These are phyloP conservation scores for Reutealis trisperma DNA, from an alignment of 345 rosid species.

Conservation along the genomic window DNA sequence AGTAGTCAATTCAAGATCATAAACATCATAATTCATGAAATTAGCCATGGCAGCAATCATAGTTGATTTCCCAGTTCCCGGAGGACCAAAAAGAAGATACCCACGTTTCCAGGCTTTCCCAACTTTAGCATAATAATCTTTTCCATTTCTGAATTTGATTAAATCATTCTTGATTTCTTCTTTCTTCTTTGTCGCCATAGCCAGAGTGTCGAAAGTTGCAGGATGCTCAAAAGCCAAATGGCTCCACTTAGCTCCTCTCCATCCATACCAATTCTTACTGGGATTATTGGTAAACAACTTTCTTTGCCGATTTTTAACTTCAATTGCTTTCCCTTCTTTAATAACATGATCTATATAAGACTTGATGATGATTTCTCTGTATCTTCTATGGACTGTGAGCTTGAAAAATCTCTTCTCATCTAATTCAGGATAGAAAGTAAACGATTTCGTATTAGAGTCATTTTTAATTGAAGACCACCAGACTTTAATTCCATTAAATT, in stretches of 20 bases:
- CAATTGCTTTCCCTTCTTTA: background rate
- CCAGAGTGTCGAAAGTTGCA: slow-evolving; percentile 2
- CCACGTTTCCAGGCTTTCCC: slow-evolving; percentile 21
- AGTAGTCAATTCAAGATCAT: slow-evolving; percentile 20
- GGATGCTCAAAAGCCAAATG: slow-evolving; percentile 11
- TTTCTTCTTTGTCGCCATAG: background rate
- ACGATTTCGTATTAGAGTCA: background rate
- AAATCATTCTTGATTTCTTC: background rate
- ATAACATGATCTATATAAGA: slow-evolving; percentile 9
- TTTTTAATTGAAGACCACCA: slow-evolving; percentile 15
- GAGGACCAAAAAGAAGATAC: slow-evolving; percentile 28
- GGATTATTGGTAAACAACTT: slow-evolving; percentile 4
- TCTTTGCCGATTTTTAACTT: background rate
- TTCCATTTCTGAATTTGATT: background rate
- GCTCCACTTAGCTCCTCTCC: background rate
- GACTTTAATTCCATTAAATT: slow-evolving; percentile 3
- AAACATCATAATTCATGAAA: slow-evolving; percentile 28
- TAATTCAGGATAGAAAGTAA: background rate
- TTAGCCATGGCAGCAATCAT: slow-evolving; percentile 39
- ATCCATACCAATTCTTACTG: background rate
- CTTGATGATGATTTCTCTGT: background rate
- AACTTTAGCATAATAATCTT: slow-evolving; percentile 4
- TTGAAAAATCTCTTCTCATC: slow-evolving; percentile 14
- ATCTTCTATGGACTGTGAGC: background rate
- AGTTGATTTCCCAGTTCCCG: slow-evolving; percentile 32